Evolutionary conservation across 495 filamentous ascomycete species (phyloP), one percentile per base, ranked within the genome.

Genomic region (Podospora fimiseda): DNA sequence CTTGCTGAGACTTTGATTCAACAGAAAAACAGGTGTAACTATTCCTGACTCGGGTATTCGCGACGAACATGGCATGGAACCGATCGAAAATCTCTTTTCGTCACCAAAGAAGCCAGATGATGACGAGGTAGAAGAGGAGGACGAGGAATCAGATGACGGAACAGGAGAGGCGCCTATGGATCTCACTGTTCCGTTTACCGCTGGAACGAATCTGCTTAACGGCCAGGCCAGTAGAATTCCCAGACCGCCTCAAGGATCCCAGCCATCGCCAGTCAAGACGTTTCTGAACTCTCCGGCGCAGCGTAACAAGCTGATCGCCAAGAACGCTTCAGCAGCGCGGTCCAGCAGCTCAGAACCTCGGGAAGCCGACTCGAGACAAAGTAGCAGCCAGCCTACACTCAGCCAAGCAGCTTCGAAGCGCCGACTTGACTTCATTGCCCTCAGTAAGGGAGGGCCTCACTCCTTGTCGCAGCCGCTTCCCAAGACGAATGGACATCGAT

Each of bases 21-120:
- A 49, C 58, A 77, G 74, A 24, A 81, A 92, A 79, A 98, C 93
- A 8, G 93, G 93, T 19, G 76, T 94, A 24, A 87, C 82, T 1
- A 67, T 98, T 22, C 79, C 81, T 63, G 89, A 96, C 69, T 80
- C 76, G 49, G 88, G 88, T 38, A 71, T 86, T 48, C 85, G 89
- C 70, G 90, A 97, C 70, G 93, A 90, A 64, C 74, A 95, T 77
- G 93, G 94, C 67, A 80, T 98, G 70, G 90, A 97, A 66, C 82
- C 83, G 30, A 77, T 95, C 48, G 86, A 89, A 20, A 78, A 78
- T 44, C 81, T 96, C 57, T 97, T 96, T 69, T 96, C 90, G 2
- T 95, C 92, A 9, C 91, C 92, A 23, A 81, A 49, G 38, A 67
- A 65, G 45, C 48, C 59, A 1, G 50, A 59, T 38, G 36, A 44